Evolutionary conservation across 1,284 basidiomycete genomes (phyloP).

Genomic region (Phylloboletellus chloephorus): DNA sequence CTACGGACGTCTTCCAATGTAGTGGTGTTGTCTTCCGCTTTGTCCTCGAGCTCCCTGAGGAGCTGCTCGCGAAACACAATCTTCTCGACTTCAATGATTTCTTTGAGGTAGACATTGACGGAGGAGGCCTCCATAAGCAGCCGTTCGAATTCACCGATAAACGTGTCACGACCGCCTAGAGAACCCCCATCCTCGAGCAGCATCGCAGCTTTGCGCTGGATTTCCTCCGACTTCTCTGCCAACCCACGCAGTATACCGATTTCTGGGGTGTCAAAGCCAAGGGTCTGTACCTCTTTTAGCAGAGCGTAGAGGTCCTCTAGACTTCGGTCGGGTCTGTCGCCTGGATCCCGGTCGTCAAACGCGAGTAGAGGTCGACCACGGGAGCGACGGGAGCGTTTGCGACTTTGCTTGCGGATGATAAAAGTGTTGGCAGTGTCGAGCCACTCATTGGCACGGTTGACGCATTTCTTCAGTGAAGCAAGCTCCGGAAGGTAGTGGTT

Average conservation of each 20-base stretch:
- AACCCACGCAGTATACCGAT: slow-evolving; percentile 54
- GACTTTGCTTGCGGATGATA: slow-evolving; percentile 64
- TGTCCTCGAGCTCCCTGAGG: slow-evolving; percentile 62
- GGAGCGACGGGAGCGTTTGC: slow-evolving; percentile 63
- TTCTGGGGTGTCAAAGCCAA: slow-evolving; percentile 80
- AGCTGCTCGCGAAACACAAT: slow-evolving; percentile 71
- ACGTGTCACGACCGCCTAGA: slow-evolving; percentile 46
- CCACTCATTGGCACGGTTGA: slow-evolving; percentile 80
- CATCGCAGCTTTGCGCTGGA: slow-evolving; percentile 47
- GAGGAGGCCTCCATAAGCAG: slow-evolving; percentile 65
- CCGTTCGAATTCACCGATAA: slow-evolving; percentile 63
- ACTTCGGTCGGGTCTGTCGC: slow-evolving; percentile 63
- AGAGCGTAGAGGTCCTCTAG: slow-evolving; percentile 64
- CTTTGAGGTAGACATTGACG: slow-evolving; percentile 72
- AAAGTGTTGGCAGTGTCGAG: slow-evolving; percentile 71
- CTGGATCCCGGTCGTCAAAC: slow-evolving; percentile 47
- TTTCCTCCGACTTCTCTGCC: slow-evolving; percentile 62
- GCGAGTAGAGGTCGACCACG: slow-evolving; percentile 46
- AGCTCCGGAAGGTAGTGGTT: slow-evolving; percentile 72
- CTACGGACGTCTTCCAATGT: slow-evolving; percentile 66
- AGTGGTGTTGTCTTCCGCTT: slow-evolving; percentile 51
- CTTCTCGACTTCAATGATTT: slow-evolving; percentile 69
- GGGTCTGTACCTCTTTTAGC: slow-evolving; percentile 62
- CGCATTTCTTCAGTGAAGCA: slow-evolving; percentile 68
- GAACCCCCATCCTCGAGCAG: slow-evolving; percentile 41